Base-by-base conservation (phyloP, 2,329 filamentous ascomycete genomes). In the Claviceps sp. region DNA sequence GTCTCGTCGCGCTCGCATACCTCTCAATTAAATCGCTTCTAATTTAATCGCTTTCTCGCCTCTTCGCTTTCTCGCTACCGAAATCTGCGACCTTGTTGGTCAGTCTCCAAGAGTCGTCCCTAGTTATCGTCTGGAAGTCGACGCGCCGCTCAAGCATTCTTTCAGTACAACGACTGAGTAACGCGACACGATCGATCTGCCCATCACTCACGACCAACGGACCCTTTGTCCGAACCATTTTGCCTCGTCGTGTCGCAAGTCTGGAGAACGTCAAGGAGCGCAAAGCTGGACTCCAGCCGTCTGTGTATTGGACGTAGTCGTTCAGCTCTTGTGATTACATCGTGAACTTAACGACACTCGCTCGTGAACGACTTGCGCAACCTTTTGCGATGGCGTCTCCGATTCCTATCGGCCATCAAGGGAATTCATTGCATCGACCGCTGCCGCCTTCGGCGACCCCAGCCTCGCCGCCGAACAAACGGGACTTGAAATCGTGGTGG, bases 401-500 rank as follows among this genome's bases (percentile, higher is more conserved):
- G 54, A 60, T 64, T 52, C 61, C 63, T 42, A 65, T 65, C 54
- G 57, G 62, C 44, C 62, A 61, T 54, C 61, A 63, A 54, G 60
- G 63, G 54, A 66, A 61, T 56, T 63, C 61, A 55, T 60, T 62
- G 49, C 57, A 56, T 50, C 59, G 58, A 47, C 51, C 55, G 42
- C 52, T 60, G 22, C 55, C 60, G 47, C 58, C 60, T 20, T 58
- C 60, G 50, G 61, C 67, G 64, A 68, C 70, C 68, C 62, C 75
- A 65, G 65, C 76, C 65, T 88, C 87, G 43, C 87, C 86, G 52
- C 88, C 88, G 34, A 88, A 82, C 58, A 94, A 86, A 72, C 82
- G 88, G 66, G 89, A 95, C 66, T 75, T 97, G 60, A 86, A 89
- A 60, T 94, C 87, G 55, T 98, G 93, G 93, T 97, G 93, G 93